Conservation (phyloP, 331 rosid genomes). For the Erythrophleum ivorense region DNA sequence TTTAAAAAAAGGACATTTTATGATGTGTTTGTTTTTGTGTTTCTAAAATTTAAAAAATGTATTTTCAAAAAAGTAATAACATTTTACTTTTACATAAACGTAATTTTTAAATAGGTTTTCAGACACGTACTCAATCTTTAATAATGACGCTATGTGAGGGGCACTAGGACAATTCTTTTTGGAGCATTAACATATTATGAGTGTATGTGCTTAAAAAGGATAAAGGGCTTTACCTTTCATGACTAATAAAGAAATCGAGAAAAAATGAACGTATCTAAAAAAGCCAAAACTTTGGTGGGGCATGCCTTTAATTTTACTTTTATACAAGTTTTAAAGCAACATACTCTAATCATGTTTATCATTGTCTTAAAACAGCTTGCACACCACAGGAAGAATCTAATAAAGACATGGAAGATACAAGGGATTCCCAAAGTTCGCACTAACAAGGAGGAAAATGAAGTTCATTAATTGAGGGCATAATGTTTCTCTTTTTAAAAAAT, state of each 20-base stretch:
- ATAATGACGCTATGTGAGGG: conserved; percentile 44
- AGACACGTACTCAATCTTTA: too few species aligned
- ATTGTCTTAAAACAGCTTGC: conserved; percentile 4
- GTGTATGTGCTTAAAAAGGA: conserved; percentile 46
- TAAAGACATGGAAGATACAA: conserved; percentile 26
- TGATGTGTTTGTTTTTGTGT: too few species aligned
- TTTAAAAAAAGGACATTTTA: not conserved
- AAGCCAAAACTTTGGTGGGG: conserved; percentile 69
- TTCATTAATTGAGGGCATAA: not conserved
- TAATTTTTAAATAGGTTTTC: too few species aligned
- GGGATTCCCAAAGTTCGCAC: conserved; percentile 27
- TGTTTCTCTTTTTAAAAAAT: not conserved
- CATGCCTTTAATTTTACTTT: conserved; percentile 42
- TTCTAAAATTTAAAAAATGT: too few species aligned
- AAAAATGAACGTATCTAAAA: conserved; percentile 47
- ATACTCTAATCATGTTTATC: conserved; percentile 29
- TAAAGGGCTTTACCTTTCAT: conserved; percentile 46
- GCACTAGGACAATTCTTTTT: conserved; percentile 52
- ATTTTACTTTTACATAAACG: too few species aligned
- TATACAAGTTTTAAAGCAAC: conserved; percentile 34
- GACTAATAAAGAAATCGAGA: conserved; percentile 22
- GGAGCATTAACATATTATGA: conserved; percentile 69
- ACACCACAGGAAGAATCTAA: conserved; percentile 36
- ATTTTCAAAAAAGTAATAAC: too few species aligned
- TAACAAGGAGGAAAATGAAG: not conserved